These are phyloP conservation scores for Pythium dissimile DNA, from an alignment of 352 stramenopile species.

Conservation along the genomic window DNA sequence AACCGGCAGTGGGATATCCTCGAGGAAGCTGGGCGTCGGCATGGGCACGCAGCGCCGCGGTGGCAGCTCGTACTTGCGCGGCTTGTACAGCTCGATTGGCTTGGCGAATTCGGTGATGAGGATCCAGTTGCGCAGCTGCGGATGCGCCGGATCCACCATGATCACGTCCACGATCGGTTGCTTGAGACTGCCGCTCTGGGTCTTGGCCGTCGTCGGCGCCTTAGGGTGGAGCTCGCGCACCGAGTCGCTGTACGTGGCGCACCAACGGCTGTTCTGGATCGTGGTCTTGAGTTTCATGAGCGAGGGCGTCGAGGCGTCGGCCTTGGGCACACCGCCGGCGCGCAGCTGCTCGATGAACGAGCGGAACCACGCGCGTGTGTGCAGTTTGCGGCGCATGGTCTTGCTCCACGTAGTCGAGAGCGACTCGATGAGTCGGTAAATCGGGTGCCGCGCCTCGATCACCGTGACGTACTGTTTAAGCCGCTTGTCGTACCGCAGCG, in stretches of 20 bases:
- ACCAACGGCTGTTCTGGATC: conserved; percentile 72
- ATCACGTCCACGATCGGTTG: conserved; percentile 41
- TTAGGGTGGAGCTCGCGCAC: conserved; percentile 63
- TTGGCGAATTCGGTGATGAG: conserved; percentile 62
- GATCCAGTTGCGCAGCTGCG: conserved; percentile 56
- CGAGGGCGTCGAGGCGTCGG: conserved; percentile 33
- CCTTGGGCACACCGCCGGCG: conserved; percentile 47
- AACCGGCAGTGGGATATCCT: conserved; percentile 68
- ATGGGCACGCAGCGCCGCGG: conserved; percentile 85
- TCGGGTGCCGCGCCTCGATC: conserved; percentile 87
- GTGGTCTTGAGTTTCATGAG: conserved; percentile 87
- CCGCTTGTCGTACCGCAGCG: conserved; percentile 83
- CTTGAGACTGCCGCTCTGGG: conserved; percentile 34
- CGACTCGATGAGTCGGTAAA: conserved; percentile 80
- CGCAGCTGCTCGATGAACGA: conserved; percentile 88
- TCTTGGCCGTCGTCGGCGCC: conserved; percentile 80
- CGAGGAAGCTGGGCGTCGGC: conserved; percentile 67
- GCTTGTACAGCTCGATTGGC: conserved; percentile 73
- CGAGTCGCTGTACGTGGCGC: conserved; percentile 51
- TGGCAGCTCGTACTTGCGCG: conserved; percentile 80
- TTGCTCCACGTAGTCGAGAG: conserved; percentile 77
- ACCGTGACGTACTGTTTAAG: conserved; percentile 89
- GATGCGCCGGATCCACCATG: conserved; percentile 52
- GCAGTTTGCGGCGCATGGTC: conserved; percentile 80
- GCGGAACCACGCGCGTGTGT: conserved; percentile 84